Evolutionary conservation across 2,329 filamentous ascomycete genomes (phyloP), one percentile per base, ranked within the genome.

Genomic region (Blumeriella jaapii): DNA sequence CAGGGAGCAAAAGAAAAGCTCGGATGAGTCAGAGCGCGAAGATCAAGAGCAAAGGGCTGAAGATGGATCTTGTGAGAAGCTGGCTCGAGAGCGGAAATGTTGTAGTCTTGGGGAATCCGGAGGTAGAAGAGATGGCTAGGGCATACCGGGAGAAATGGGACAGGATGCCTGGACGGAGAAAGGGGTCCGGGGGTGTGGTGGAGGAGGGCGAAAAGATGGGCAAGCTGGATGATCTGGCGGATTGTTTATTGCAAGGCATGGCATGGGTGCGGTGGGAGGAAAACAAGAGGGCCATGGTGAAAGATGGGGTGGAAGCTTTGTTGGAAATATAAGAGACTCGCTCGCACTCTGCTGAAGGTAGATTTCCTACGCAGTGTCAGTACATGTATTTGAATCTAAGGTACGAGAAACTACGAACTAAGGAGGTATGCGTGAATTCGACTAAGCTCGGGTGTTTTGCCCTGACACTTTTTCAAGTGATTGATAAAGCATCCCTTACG

Each of bases 171-270:
- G 50, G 52, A 24, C 36, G 44, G 15, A 31, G 34, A 5, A 57
- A 56, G 36, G 50, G 47, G 34, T 52, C 45, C 28, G 52, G 45
- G 38, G 47, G 48, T 10, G 34, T 44, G 37, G 31, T 44, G 44
- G 45, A 53, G 46, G 30, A 54, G 42, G 40, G 53, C 17, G 47
- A 51, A 38, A 49, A 49, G 39, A 44, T 54, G 31, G 55, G 45
- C n/a, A 91, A 91, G 57, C 57, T 89, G 34, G 84, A 93, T 56
- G 84, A 93, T 60, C 59, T 93, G 31, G 80, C 83, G 0, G 84
- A 93, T 60, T 82, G 78, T 53, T 60, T 91, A 16, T 55, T 91
- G 35, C 84, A 93, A 56, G 84, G 76, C 2, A 65, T 84, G 39
- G 77, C 82, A 2, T 89, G 81, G 75, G 57, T 84, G 23, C 67